These are phyloP conservation scores for Blastobotrys aristatus DNA, from an alignment of 1,139 yeast genomes.

Conservation along the genomic window DNA sequence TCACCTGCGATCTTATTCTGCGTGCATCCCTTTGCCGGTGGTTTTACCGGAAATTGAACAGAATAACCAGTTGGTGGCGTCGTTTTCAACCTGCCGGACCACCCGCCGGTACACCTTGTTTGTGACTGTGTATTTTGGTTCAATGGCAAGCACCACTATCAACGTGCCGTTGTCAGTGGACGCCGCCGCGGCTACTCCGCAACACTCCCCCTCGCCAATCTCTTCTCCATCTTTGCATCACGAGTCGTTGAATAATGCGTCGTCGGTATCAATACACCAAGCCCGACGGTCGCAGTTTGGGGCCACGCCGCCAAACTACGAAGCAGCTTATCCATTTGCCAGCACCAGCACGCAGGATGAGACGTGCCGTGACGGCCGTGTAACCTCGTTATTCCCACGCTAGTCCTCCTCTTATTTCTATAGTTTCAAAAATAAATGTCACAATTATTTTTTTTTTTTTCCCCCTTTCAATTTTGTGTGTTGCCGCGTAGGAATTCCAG, in stretches of 20 bases:
- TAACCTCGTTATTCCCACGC: too few species aligned
- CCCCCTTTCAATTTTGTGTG: too few species aligned
- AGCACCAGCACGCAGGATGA: not conserved
- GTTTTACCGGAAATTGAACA: constrained; percentile 3
- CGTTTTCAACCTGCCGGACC: constrained; percentile 10
- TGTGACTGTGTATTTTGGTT: constrained; percentile 7
- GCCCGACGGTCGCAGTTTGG: constrained; percentile 1
- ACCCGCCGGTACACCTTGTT: constrained; percentile 7
- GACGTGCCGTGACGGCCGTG: not conserved
- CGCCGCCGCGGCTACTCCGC: not conserved
- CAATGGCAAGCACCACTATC: not conserved
- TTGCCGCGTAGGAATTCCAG: constrained; percentile 10
- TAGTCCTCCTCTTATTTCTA: too few species aligned
- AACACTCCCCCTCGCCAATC: not conserved
- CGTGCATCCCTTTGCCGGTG: constrained; percentile 6
- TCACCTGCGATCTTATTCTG: not conserved
- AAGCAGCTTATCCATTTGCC: constrained; percentile 5
- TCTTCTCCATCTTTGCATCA: not conserved
- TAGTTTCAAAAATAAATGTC: too few species aligned
- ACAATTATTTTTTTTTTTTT: too few species aligned
- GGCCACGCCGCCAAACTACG: constrained; percentile 4
- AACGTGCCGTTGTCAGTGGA: constrained; percentile 7
- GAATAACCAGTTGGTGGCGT: not conserved
- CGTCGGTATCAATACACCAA: not conserved
- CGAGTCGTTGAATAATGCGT: not conserved